These are phyloP conservation scores for Sophora flavescens DNA, from an alignment of 306 rosid genomes.

Conservation along the genomic window DNA sequence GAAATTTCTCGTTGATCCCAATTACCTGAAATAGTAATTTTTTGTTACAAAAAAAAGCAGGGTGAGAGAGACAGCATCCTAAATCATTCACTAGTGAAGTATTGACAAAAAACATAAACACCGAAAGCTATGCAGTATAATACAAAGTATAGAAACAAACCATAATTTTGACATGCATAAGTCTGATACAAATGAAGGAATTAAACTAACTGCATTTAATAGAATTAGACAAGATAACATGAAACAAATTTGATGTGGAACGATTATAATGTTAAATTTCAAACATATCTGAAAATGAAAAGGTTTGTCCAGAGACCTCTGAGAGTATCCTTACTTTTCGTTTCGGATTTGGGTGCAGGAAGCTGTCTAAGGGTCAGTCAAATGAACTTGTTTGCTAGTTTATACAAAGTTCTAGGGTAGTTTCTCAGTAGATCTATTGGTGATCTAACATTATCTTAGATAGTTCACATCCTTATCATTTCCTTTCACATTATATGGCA, in stretches of 20 bases:
- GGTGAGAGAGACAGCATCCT: background rate
- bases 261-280: background rate
- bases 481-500: background rate
- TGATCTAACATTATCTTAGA: background rate
- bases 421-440: background rate
- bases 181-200: background rate
- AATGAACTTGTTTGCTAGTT: conserved; percentile 5
- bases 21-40: conserved; percentile 66
- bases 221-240: conserved; percentile 4
- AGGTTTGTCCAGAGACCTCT: background rate
- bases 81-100: conserved; percentile 7
- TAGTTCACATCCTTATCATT: conserved; percentile 5
- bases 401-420: background rate
- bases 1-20: conserved; percentile 82
- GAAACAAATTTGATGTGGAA: conserved; percentile 2
- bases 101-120: conserved; percentile 3
- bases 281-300: background rate
- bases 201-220: background rate
- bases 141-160: conserved; percentile 20
- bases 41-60: conserved; percentile 32
- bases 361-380: conserved; percentile 1
- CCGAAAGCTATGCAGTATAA: background rate
- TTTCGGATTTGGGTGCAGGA: background rate
- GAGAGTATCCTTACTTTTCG: conserved; percentile 18
- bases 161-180: background rate